Evolutionary conservation across 148 eudicot genomes (phyloP).

Genomic region (Polygonum aviculare): DNA sequence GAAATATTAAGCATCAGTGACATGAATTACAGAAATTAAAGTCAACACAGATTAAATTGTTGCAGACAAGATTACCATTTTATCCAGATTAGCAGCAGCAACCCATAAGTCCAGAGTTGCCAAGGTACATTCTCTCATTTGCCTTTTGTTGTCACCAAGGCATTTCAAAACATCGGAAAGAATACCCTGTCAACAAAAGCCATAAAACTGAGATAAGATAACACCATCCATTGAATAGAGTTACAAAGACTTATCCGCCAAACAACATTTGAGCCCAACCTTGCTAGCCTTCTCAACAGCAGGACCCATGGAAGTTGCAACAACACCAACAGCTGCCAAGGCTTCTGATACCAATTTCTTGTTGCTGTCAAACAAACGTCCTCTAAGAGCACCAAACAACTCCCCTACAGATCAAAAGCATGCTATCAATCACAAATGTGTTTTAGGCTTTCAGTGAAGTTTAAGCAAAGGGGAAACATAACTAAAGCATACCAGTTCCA

Average conservation of each 20-base stretch:
- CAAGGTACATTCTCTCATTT: conserved; percentile 88
- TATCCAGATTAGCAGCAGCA: conserved; percentile 92
- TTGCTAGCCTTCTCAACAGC: conserved; percentile 93
- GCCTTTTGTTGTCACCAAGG: conserved; percentile 96
- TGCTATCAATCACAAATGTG: conserved; percentile 32
- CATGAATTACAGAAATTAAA: neutral
- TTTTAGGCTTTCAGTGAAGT: neutral
- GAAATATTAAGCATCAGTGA: no score
- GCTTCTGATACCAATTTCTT: conserved; percentile 83
- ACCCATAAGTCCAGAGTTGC: conserved; percentile 73
- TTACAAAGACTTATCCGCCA: conserved; percentile 49
- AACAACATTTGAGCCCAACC: conserved; percentile 26
- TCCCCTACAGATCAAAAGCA: conserved; percentile 53
- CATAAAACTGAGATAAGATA: neutral
- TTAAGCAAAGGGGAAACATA: conserved; percentile 2
- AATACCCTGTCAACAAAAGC: conserved; percentile 59
- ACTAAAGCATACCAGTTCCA: conserved; percentile 63
- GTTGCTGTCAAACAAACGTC: conserved; percentile 85
- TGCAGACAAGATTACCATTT: conserved; percentile 47
- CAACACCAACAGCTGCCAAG: conserved; percentile 63
- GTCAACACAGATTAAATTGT: neutral
- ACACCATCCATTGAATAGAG: neutral
- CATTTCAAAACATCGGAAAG: conserved; percentile 93
- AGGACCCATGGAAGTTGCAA: conserved; percentile 92
- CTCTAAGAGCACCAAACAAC: conserved; percentile 89